Evolutionary conservation across 495 filamentous ascomycete genomes (phyloP).

Genomic region (Echria macrotheca): DNA sequence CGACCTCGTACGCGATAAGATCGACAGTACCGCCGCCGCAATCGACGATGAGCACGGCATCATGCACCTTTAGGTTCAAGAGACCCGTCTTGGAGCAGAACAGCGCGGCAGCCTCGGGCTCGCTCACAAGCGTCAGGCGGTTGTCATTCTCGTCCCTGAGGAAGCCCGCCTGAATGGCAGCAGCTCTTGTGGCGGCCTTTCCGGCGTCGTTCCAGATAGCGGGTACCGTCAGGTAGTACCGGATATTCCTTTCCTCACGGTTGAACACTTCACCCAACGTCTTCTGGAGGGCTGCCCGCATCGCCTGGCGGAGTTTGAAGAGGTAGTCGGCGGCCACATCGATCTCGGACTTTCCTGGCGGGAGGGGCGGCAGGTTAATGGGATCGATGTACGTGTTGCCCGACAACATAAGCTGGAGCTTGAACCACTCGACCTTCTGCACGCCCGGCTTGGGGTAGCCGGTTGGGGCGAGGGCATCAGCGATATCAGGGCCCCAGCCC

Average conservation of each 20-base stretch:
- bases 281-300: slow-evolving; percentile 68
- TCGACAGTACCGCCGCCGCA: slow-evolving; percentile 72
- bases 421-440: slow-evolving; percentile 77
- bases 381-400: slow-evolving; percentile 76
- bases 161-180: slow-evolving; percentile 70
- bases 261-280: slow-evolving; percentile 73
- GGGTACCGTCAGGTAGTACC: slow-evolving; percentile 68
- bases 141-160: slow-evolving; percentile 72
- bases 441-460: slow-evolving; percentile 71
- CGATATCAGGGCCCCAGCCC: slow-evolving; percentile 72
- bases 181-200: slow-evolving; percentile 65
- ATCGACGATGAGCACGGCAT: slow-evolving; percentile 69
- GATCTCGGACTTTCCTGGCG: slow-evolving; percentile 71
- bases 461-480: slow-evolving; percentile 66
- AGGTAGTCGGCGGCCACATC: slow-evolving; percentile 73
- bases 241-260: slow-evolving; percentile 68
- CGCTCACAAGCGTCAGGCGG: slow-evolving; percentile 63
- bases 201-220: slow-evolving; percentile 75
- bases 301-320: slow-evolving; percentile 69
- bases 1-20: slow-evolving; percentile 72
- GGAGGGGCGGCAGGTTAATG: slow-evolving; percentile 70
- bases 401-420: slow-evolving; percentile 70
- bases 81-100: slow-evolving; percentile 72
- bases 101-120: slow-evolving; percentile 66
- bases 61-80: slow-evolving; percentile 67